Evolutionary conservation across 257 asterid genomes (phyloP).

Genomic region (Solanum commersonii): DNA sequence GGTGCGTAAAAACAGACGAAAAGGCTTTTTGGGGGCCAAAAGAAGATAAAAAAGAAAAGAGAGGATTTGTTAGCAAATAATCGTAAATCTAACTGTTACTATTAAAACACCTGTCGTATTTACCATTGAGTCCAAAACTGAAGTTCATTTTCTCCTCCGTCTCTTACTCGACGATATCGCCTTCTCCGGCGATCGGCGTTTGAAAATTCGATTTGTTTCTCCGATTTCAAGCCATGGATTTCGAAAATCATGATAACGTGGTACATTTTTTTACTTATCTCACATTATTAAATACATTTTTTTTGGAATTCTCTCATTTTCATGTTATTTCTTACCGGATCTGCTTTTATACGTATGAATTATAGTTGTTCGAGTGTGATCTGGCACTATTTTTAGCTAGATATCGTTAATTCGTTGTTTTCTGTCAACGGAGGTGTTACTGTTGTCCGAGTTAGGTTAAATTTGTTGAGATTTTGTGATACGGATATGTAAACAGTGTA

Average conservation of each 20-base stretch:
- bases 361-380: neutral
- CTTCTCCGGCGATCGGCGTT: neutral
- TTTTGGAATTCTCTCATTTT: neutral
- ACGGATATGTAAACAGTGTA: neutral
- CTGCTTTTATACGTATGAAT: neutral
- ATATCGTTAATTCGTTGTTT: neutral
- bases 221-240: conserved; percentile 15
- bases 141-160: neutral
- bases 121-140: neutral
- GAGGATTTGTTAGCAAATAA: neutral
- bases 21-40: neutral
- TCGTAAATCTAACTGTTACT: neutral
- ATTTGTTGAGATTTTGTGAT: neutral
- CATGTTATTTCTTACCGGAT: conserved; percentile 19
- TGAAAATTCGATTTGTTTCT: neutral
- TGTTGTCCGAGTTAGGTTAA: neutral
- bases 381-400: neutral
- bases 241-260: conserved; percentile 32
- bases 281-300: neutral
- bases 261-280: conserved; percentile 23
- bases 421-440: neutral
- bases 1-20: too few species aligned
- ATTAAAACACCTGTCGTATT: neutral
- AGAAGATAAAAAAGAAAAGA: neutral
- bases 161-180: neutral